Evolutionary conservation across 345 rosid species (phyloP).

Genomic region (Eucalyptus marginata): DNA sequence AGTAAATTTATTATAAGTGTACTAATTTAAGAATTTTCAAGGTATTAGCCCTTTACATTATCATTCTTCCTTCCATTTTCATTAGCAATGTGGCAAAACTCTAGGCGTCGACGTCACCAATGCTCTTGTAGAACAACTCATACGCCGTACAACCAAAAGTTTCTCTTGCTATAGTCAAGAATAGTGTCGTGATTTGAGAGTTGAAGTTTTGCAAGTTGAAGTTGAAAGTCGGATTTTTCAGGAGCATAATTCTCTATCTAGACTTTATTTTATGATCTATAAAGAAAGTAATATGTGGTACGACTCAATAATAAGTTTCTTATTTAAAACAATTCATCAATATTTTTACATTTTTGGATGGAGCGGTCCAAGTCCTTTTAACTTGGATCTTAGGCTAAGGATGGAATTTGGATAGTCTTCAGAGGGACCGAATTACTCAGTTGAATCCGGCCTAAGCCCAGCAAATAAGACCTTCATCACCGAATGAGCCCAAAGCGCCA

Average conservation of each 20-base stretch:
- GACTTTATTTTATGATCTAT: too few species aligned
- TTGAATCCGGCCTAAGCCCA: background rate
- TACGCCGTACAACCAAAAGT: fast-evolving
- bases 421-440: background rate
- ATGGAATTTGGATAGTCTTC: background rate
- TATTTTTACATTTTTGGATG: background rate
- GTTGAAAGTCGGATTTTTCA: fast-evolving
- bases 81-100: background rate
- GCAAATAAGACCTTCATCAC: background rate
- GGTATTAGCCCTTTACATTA: background rate
- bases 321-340: background rate
- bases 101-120: background rate
- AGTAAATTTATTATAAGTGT: too few species aligned
- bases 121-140: background rate
- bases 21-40: too few species aligned
- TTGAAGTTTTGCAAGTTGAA: background rate
- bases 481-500: background rate
- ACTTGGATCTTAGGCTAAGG: background rate
- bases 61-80: background rate
- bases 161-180: background rate
- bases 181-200: background rate
- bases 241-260: background rate
- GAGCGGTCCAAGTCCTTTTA: background rate
- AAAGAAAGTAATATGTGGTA: too few species aligned
- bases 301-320: background rate